A percentile compares a stretch with the other conserved stretches of the same genome.
These are phyloP conservation scores for Pholiota adiposa DNA, from an alignment of 1,284 basidiomycete genomes.

Conservation along the genomic window DNA sequence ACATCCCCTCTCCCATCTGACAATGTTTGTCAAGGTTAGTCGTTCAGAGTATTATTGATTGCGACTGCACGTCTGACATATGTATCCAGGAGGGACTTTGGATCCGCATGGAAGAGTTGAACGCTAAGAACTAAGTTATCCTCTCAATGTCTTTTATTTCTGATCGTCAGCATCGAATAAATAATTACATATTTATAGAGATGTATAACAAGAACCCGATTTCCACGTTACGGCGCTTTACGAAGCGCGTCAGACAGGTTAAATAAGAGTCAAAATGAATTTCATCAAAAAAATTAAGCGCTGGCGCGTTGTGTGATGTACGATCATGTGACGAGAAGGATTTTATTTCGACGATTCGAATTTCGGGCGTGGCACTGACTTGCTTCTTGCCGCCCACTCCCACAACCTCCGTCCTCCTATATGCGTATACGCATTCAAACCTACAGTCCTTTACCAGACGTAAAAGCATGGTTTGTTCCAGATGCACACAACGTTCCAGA, in stretches of 20 bases:
- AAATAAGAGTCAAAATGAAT: too few relatives aligned
- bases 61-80: conserved; percentile 17
- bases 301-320: neutral
- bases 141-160: neutral
- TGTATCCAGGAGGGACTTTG: conserved; percentile 5
- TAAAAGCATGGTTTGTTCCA: conserved; percentile 46
- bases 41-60: too few relatives aligned
- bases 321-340: neutral
- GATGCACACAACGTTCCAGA: conserved; percentile 23
- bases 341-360: too few relatives aligned
- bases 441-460: conserved; percentile 36
- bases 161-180: too few relatives aligned
- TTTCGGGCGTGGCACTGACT: too few relatives aligned
- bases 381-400: neutral
- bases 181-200: too few relatives aligned
- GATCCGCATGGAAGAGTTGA: conserved; percentile 6
- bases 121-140: neutral
- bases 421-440: conserved; percentile 47
- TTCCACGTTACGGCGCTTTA: too few relatives aligned
- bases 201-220: too few relatives aligned
- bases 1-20: conserved; percentile 43
- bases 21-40: conserved; percentile 44
- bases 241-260: too few relatives aligned
- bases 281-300: too few relatives aligned
- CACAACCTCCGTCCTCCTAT: too few relatives aligned